These are phyloP conservation scores for Cladosporium austrohemisphaericum DNA, from an alignment of 2,329 filamentous ascomycete species.

Conservation along the genomic window DNA sequence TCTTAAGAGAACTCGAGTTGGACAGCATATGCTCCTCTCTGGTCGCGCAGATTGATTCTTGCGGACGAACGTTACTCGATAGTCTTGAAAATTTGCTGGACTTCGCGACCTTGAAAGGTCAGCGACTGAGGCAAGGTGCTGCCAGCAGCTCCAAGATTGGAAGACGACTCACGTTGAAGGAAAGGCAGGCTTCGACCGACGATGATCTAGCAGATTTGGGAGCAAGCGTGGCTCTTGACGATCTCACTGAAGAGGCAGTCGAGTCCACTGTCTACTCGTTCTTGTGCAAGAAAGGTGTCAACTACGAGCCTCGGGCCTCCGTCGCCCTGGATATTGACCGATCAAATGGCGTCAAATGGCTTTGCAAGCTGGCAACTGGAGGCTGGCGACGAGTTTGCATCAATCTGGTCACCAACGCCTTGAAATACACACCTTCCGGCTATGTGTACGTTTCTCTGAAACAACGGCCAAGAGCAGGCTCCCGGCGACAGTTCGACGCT, in stretches of 20 bases:
- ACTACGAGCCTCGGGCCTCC: slow-evolving; percentile 35
- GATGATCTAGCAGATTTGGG: slow-evolving; percentile 24
- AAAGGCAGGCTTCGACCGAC: slow-evolving; percentile 13
- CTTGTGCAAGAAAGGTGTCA: slow-evolving; percentile 22
- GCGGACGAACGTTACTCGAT: slow-evolving; percentile 50
- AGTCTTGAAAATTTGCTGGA: slow-evolving; percentile 46
- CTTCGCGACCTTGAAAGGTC: slow-evolving; percentile 32
- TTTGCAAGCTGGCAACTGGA: slow-evolving; percentile 42
- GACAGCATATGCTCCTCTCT: slow-evolving; percentile 41
- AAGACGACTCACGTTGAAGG: not conserved
- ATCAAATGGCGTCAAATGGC: slow-evolving; percentile 38
- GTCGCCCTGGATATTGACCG: slow-evolving; percentile 44
- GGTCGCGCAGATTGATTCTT: slow-evolving; percentile 48
- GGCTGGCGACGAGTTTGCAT: slow-evolving; percentile 47
- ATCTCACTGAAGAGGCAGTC: slow-evolving; percentile 51
- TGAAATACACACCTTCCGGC: slow-evolving; percentile 46
- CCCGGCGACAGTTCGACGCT: not conserved
- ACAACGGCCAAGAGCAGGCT: not conserved
- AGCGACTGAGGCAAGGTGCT: slow-evolving; percentile 38
- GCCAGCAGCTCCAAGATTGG: slow-evolving; percentile 11
- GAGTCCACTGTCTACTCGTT: slow-evolving; percentile 43
- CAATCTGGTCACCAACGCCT: slow-evolving; percentile 47
- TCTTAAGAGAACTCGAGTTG: slow-evolving; percentile 38
- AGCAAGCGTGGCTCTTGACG: slow-evolving; percentile 40
- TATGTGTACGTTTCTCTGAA: slow-evolving; percentile 36